Evolutionary conservation across 1,284 basidiomycete genomes (phyloP).

Genomic region (Xanthoconium separans): DNA sequence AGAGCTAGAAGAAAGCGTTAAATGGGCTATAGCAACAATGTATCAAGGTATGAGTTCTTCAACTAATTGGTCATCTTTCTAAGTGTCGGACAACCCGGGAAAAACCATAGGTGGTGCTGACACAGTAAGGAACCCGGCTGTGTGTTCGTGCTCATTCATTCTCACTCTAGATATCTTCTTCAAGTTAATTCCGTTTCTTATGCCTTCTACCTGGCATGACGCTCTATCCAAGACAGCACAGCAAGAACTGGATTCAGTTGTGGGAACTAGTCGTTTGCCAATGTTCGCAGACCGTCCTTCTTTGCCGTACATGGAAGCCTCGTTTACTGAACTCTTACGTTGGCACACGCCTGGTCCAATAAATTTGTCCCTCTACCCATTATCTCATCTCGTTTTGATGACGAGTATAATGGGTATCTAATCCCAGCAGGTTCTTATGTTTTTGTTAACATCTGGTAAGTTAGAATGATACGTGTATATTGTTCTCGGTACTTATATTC

Average conservation of each 20-base stretch:
- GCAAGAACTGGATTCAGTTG: slow-evolving; percentile 54
- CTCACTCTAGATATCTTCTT: neutral
- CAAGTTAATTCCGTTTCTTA: slow-evolving; percentile 13
- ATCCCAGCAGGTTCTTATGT: slow-evolving; percentile 20
- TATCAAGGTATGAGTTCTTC: slow-evolving; percentile 45
- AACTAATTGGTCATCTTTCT: too few relatives aligned
- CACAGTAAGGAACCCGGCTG: slow-evolving; percentile 7
- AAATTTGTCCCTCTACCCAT: slow-evolving; percentile 32
- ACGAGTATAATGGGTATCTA: slow-evolving; percentile 29
- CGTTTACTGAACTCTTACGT: slow-evolving; percentile 54
- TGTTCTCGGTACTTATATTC: neutral
- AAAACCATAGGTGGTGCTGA: slow-evolving; percentile 15
- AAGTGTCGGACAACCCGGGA: neutral
- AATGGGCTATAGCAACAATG: slow-evolving; percentile 56
- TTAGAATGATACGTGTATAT: neutral
- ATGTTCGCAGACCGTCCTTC: slow-evolving; percentile 23
- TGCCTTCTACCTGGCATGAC: slow-evolving; percentile 25
- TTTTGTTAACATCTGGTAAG: slow-evolving; percentile 20
- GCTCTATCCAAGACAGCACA: slow-evolving; percentile 46
- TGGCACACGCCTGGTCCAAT: slow-evolving; percentile 57
- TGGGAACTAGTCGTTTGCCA: slow-evolving; percentile 43
- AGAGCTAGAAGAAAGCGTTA: slow-evolving; percentile 50
- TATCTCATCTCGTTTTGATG: slow-evolving; percentile 32
- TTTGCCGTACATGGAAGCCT: slow-evolving; percentile 27
- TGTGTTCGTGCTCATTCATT: neutral